These are phyloP conservation scores for Lycium barbarum DNA, from an alignment of 257 asterid genomes.

Conservation along the genomic window DNA sequence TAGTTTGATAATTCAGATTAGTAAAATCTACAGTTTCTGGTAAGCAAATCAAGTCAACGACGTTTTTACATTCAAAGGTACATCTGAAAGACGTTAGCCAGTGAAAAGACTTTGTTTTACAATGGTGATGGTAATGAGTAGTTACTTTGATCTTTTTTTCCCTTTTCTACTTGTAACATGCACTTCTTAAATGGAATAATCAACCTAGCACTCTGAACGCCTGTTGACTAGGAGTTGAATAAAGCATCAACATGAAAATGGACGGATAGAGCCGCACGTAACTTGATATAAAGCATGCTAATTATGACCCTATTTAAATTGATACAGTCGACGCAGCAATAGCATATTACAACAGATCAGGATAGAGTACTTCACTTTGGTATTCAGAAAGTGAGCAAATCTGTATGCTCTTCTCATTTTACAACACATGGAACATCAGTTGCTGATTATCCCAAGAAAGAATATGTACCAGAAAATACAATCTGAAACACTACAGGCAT, in stretches of 20 bases:
- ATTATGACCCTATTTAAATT: background rate
- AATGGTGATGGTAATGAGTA: background rate
- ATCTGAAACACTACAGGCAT: constrained; percentile 25
- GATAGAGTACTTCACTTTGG: background rate
- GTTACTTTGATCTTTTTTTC: too few species aligned
- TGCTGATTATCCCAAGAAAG: constrained; percentile 18
- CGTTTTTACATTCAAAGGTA: background rate
- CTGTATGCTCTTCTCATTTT: constrained; percentile 9
- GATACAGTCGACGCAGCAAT: background rate
- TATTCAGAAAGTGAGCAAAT: background rate
- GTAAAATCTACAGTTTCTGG: background rate
- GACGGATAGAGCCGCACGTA: background rate
- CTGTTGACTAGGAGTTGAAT: background rate
- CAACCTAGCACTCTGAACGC: background rate
- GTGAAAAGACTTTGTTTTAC: background rate
- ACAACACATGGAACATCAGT: constrained; percentile 30
- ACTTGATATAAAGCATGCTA: background rate
- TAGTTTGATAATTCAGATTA: background rate
- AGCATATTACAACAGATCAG: constrained; percentile 13
- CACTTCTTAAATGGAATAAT: background rate
- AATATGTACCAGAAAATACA: constrained; percentile 31
- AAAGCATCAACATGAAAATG: background rate
- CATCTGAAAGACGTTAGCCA: background rate
- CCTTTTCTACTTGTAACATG: background rate
- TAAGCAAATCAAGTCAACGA: background rate